A percentile compares a stretch with the other conserved stretches of the same genome.
phyloP scores from a whole-genome alignment of 768 basidiomycete genomes.

The Agaricus subrufescens region DNA sequence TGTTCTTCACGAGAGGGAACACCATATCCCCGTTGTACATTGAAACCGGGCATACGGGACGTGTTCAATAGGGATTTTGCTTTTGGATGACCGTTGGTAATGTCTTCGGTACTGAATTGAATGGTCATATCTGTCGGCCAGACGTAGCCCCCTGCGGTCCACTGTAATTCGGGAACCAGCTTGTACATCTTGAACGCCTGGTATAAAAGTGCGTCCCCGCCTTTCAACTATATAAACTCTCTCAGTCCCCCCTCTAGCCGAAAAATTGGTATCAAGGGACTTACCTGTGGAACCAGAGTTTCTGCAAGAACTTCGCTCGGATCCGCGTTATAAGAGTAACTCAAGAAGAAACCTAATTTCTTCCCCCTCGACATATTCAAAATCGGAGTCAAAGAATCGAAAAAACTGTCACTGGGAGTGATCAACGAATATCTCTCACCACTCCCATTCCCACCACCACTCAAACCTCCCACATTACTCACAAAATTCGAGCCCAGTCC shows the following conservation, averaged over 20 bases:
- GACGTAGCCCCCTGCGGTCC: constrained; percentile 79
- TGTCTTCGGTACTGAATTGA: constrained; percentile 50
- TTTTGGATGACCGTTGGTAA: constrained; percentile 15
- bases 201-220: constrained; percentile 70
- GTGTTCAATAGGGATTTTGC: constrained; percentile 14
- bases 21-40: constrained; percentile 16
- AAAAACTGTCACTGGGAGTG: constrained; percentile 67
- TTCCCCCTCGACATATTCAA: constrained; percentile 69
- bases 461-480: background rate
- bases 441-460: background rate
- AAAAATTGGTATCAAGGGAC: constrained; percentile 18
- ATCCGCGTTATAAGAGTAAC: constrained; percentile 53
- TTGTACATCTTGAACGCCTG: constrained; percentile 76
- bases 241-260: background rate
- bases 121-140: constrained; percentile 74
- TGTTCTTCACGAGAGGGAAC: constrained; percentile 14
- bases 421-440: constrained; percentile 49
- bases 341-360: constrained; percentile 69
- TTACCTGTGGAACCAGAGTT: constrained; percentile 63
- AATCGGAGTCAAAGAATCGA: constrained; percentile 67
- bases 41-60: constrained; percentile 17
- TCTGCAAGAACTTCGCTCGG: constrained; percentile 70
- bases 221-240: constrained; percentile 52
- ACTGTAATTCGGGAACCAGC: constrained; percentile 68
- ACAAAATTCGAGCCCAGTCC: background rate